These are phyloP conservation scores for Penicillium malachiteum DNA, from an alignment of 495 filamentous ascomycete genomes.

Conservation along the genomic window DNA sequence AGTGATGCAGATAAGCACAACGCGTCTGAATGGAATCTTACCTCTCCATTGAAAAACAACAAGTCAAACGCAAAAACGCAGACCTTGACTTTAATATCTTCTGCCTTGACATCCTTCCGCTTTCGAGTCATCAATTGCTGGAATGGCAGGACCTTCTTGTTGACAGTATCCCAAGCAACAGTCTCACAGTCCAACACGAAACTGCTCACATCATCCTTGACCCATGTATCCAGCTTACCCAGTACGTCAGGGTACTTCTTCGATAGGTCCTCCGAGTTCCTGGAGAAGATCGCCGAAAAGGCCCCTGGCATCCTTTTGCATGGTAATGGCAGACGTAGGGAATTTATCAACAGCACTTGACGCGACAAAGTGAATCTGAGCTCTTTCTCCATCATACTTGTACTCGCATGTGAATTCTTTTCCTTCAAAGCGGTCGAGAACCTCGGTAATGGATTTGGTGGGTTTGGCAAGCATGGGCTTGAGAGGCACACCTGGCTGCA, in stretches of 20 bases:
- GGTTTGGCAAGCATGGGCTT: constrained; percentile 99
- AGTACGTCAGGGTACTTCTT: constrained; percentile 98
- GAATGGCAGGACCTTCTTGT: constrained; percentile 95
- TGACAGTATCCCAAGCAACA: constrained; percentile 90
- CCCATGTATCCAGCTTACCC: constrained; percentile 80
- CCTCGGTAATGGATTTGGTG: constrained; percentile 98
- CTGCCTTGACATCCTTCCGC: constrained; percentile 94
- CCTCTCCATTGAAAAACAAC: constrained; percentile 89
- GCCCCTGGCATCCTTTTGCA: constrained; percentile 57
- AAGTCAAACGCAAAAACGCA: constrained; percentile 98
- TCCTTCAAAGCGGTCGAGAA: constrained; percentile 92
- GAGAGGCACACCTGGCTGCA: constrained; percentile 89
- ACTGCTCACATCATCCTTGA: constrained; percentile 83
- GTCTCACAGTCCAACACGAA: constrained; percentile 98
- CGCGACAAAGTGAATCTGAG: constrained; percentile 95
- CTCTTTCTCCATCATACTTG: constrained; percentile 96
- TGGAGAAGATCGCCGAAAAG: constrained; percentile 89
- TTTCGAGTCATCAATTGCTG: constrained; percentile 98
- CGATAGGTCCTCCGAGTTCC: constrained; percentile 93
- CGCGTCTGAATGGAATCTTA: constrained; percentile 24
- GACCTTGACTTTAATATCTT: constrained; percentile 95
- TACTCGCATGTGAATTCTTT: constrained; percentile 98
- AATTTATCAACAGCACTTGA: constrained; percentile 71
- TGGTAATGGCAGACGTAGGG: constrained; percentile 43
- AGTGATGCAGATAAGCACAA: no score